phyloP scores from a whole-genome alignment of 164 flowering plant genomes.

The Tinospora cordifolia region DNA sequence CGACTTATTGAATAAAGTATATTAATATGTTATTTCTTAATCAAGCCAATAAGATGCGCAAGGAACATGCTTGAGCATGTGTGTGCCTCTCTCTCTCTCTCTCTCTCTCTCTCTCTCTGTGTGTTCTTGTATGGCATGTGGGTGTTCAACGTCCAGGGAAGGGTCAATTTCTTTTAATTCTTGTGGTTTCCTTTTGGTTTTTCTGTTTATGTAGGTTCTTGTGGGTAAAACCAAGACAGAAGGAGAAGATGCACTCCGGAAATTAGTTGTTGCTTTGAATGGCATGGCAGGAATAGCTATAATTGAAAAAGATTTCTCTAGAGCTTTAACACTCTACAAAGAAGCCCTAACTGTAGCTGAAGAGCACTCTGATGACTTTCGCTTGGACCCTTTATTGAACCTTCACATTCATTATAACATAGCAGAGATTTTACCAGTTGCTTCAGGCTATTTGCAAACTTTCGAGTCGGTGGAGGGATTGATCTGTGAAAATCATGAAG shows the following conservation, averaged over 20 bases:
- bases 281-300: slow-evolving; percentile 89
- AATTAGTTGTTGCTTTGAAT: slow-evolving; percentile 66
- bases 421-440: slow-evolving; percentile 49
- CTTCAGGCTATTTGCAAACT: slow-evolving; percentile 15
- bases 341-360: slow-evolving; percentile 61
- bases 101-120: no score
- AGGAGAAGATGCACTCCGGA: slow-evolving; percentile 94
- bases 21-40: neutral
- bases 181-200: slow-evolving; percentile 9
- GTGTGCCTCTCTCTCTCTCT: no score
- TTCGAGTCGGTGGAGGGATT: slow-evolving; percentile 13
- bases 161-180: neutral
- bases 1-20: neutral
- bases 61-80: no score
- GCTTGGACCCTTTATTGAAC: slow-evolving; percentile 76
- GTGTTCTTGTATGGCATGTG: no score
- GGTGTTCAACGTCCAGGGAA: neutral
- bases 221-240: slow-evolving; percentile 73
- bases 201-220: slow-evolving; percentile 53
- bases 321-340: slow-evolving; percentile 57
- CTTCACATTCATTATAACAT: slow-evolving; percentile 83
- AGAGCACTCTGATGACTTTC: slow-evolving; percentile 72
- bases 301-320: slow-evolving; percentile 43
- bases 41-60: neutral
- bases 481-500: slow-evolving; percentile 19